Conservation (phyloP, 257 asterid genomes). For the Striga asiatica region DNA sequence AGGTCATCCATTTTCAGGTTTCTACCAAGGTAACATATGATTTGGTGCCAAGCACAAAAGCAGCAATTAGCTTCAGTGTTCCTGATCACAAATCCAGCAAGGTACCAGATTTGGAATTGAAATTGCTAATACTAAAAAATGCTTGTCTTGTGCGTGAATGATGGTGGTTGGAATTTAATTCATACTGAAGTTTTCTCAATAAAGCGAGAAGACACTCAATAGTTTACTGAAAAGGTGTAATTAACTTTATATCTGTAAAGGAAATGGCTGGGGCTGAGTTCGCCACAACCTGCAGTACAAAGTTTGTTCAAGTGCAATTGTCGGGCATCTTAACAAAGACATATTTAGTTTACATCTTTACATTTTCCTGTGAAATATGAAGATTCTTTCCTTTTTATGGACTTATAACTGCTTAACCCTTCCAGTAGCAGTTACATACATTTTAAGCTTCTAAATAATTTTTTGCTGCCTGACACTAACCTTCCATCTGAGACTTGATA, state of each 20-base stretch:
- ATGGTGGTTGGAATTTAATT: background rate
- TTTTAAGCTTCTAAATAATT: no score
- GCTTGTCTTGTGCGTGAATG: background rate
- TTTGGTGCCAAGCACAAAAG: conserved; percentile 49
- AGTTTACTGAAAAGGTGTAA: no score
- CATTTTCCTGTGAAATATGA: background rate
- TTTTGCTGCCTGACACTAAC: background rate
- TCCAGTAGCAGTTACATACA: no score
- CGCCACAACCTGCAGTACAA: background rate
- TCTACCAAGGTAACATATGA: conserved; percentile 58
- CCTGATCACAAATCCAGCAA: conserved; percentile 88
- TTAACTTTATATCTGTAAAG: no score
- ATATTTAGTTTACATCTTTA: no score
- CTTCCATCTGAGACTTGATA: background rate
- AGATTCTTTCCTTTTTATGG: background rate
- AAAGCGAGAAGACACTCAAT: background rate
- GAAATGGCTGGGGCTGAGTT: no score
- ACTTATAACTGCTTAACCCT: no score
- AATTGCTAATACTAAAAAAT: background rate
- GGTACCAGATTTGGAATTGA: conserved; percentile 31
- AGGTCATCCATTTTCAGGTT: conserved; percentile 31
- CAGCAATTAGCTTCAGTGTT: conserved; percentile 61
- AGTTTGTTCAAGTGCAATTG: background rate
- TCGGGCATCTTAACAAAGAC: background rate
- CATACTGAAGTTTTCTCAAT: background rate